Conservation (phyloP, 1,284 basidiomycete species). For the Gymnopus androsaceus region DNA sequence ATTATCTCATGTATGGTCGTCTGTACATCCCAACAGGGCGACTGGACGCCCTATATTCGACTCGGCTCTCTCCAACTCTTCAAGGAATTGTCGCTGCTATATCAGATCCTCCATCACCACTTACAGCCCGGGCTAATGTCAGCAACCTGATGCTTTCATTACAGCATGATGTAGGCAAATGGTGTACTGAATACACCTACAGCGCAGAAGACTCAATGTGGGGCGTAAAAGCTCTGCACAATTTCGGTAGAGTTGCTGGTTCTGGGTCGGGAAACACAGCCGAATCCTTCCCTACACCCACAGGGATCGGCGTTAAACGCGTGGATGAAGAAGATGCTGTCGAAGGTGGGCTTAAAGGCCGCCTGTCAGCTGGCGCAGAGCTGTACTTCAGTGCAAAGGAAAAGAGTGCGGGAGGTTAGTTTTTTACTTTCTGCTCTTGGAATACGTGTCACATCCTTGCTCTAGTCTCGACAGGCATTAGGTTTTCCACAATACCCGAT, state of each 20-base stretch:
- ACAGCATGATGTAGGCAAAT: constrained; percentile 91
- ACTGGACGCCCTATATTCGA: constrained; percentile 88
- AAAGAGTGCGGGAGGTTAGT: constrained; percentile 86
- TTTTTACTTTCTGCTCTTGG: constrained; percentile 3
- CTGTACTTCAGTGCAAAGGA: constrained; percentile 93
- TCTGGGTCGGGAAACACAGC: constrained; percentile 33
- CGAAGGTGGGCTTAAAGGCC: constrained; percentile 85
- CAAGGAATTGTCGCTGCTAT: constrained; percentile 74
- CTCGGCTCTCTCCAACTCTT: constrained; percentile 72
- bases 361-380: constrained; percentile 92
- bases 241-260: constrained; percentile 70
- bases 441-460: constrained; percentile 10
- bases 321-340: constrained; percentile 90
- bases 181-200: constrained; percentile 94
- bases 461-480: constrained; percentile 87
- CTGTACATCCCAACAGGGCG: constrained; percentile 88
- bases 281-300: constrained; percentile 20
- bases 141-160: constrained; percentile 87
- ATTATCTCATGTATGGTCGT: constrained; percentile 91
- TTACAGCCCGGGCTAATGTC: constrained; percentile 44
- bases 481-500: constrained; percentile 89
- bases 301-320: constrained; percentile 49
- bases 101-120: constrained; percentile 64
- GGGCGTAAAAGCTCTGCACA: constrained; percentile 88
- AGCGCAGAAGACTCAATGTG: constrained; percentile 93